Base-by-base conservation (phyloP, 2,329 filamentous ascomycete genomes). In the Trematosphaeria pertusa region DNA sequence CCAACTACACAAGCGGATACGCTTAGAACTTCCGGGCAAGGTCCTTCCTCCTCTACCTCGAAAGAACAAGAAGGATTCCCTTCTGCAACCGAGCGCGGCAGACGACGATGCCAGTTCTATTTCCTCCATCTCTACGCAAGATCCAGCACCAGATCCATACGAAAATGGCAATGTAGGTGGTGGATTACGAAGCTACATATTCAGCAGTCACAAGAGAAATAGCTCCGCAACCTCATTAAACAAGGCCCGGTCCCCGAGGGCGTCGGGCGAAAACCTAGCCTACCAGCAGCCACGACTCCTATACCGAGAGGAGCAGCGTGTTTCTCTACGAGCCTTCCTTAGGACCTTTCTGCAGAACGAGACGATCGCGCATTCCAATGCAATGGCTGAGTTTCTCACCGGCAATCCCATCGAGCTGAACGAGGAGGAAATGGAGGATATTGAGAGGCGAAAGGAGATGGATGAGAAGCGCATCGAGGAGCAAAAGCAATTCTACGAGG, bases 401-500 rank as follows among this genome's bases (percentile, higher is more conserved):
- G 77, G 77, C 1, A 77, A 88, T n/a, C 86, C 87, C 0, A 83
- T 95, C 19, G 84, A 81, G 1, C 78, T 90, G 8, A 91, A 85
- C 17, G 88, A 93, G 59, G 91, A 94, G 48, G 94, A 99, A 65
- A 76, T 87, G 20, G 81, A 87, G 2, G 94, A 99, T 66, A 91
- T 97, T 22, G 73, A 86, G 52, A 82, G 82, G 48, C 83, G 94
- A 42, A 95, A 92, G 71, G 81, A 83, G 10, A 86, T 96, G 72
- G 94, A 99, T 62, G 87, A 89, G 68, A 89, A 88, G 71, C 86
- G 94, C 34, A 83, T 97, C 41, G 89, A 96, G 64, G 94, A 99
- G 72, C 94, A 99, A 70, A 88, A 86, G 67, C 84, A 86, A 56
- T 99, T 99, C 69, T 99, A 97, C 71, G 93, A 99, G 69, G 92